A percentile compares a stretch with the other conserved stretches of the same genome.
Conservation (phyloP, 345 rosid genomes). For the Eucalyptus cloeziana region DNA sequence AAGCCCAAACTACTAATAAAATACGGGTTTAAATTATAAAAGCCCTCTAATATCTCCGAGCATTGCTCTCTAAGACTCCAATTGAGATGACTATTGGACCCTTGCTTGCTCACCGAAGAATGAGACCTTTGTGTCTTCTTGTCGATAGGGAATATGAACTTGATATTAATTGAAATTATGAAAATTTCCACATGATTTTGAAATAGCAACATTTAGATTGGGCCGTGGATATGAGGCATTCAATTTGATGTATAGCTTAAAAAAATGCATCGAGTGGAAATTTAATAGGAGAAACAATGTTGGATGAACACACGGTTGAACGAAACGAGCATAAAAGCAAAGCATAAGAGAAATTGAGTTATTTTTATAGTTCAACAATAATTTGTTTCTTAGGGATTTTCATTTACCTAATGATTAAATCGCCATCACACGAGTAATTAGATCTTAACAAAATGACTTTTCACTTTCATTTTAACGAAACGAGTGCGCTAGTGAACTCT, state of each 20-base stretch:
- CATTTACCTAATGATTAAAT: not conserved
- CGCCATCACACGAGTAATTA: not conserved
- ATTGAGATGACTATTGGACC: accelerated
- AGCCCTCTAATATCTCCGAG: no score
- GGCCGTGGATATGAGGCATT: not conserved
- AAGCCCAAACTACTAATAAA: no score
- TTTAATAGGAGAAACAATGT: not conserved
- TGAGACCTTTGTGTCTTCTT: accelerated
- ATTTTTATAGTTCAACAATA: not conserved
- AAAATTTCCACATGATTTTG: not conserved
- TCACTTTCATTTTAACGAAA: not conserved
- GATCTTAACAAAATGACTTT: not conserved
- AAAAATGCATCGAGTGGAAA: not conserved
- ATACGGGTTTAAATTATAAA: no score
- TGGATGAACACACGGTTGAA: not conserved
- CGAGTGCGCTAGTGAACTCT: not conserved
- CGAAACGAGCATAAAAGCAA: not conserved
- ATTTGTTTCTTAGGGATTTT: not conserved
- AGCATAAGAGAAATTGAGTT: not conserved
- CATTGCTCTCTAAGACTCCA: not conserved
- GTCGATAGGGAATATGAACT: not conserved
- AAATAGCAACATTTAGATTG: not conserved
- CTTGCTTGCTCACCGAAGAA: accelerated
- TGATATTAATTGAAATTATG: not conserved
- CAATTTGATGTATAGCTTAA: not conserved